These are phyloP conservation scores for Penicillium janthinellum DNA, from an alignment of 2,329 filamentous ascomycete genomes.

Conservation along the genomic window DNA sequence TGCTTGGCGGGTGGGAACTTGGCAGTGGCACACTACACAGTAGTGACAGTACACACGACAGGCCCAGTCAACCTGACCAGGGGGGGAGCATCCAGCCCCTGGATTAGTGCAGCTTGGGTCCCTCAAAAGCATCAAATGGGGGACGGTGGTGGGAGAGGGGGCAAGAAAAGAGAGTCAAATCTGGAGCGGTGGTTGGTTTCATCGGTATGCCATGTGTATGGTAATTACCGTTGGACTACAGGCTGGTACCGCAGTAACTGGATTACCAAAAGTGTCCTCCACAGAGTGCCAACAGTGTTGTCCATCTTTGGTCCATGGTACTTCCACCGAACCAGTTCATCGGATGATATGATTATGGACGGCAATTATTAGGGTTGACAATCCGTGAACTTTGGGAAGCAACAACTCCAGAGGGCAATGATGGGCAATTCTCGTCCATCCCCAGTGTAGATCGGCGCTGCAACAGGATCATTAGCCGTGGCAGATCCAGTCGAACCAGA, in stretches of 20 bases:
- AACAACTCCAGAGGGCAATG: slow-evolving; percentile 7
- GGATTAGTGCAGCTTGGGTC: background rate
- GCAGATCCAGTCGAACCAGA: background rate
- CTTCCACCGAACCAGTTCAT: background rate
- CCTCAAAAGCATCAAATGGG: background rate
- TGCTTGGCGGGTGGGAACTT: slow-evolving; percentile 3
- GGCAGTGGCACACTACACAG: background rate
- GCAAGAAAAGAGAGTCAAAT: background rate
- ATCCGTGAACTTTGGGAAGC: background rate
- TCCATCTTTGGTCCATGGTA: background rate
- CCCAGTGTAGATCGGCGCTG: slow-evolving; percentile 9
- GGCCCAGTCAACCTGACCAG: background rate
- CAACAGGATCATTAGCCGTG: slow-evolving; percentile 18
- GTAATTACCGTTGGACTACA: background rate
- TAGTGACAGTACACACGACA: background rate
- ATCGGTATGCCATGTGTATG: background rate
- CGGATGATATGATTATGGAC: background rate
- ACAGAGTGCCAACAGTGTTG: background rate
- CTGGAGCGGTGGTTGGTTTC: background rate
- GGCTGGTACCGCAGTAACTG: background rate
- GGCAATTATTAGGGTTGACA: slow-evolving; percentile 6
- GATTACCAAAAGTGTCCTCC: background rate
- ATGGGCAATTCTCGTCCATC: background rate
- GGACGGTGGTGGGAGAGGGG: background rate
- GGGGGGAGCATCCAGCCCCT: background rate